Evolutionary conservation across 139 green algal species (phyloP), one percentile per base, ranked within the genome.

Genomic region (Chlamydomonas sphaeroides): DNA sequence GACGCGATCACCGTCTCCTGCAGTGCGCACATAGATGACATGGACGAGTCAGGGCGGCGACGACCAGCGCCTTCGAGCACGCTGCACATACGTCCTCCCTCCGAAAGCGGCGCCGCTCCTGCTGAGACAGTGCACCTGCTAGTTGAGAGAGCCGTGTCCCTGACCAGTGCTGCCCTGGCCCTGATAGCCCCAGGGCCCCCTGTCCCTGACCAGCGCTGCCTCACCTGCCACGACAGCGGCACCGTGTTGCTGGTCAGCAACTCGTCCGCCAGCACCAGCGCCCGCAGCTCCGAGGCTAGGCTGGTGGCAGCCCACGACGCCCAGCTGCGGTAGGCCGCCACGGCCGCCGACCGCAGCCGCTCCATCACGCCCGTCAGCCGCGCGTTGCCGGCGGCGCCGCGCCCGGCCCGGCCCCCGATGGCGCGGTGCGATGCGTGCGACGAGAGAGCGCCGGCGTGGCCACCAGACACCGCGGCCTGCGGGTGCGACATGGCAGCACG

Each of bases 161-260:
- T n/a, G n/a, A n/a, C n/a, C n/a, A n/a, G n/a, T n/a, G n/a, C n/a
- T n/a, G n/a, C n/a, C n/a, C n/a, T n/a, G n/a, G n/a, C n/a, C n/a
- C 25, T 36, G n/a, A 42, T 42, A 63, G 2, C 53, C 21, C 70
- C 70, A 1, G 57, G 62, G 14, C n/a, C n/a, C n/a, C n/a, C n/a
- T n/a, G n/a, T n/a, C n/a, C n/a, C 84, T 83, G 17, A n/a, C 74
- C 21, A 20, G 25, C 42, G 81, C 41, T 15, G 41, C 25, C 83
- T 1, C 66, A 95, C 92, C 63, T 94, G 86, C 95, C 95, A 98
- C 15, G 65, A 86, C 15, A 88, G 81, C 26, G 92, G 90, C 15
- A 87, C 68, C 21, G 59, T 49, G 21, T 83, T 74, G 3, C 85
- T 83, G 3, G 71, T 71, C 23, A 98, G 86, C 15, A 86, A 56